Percentiles rank a stretch among this genome's conserved stretches.
Conservation (phyloP, 2,329 filamentous ascomycete genomes). For the Trichophyton rubrum region DNA sequence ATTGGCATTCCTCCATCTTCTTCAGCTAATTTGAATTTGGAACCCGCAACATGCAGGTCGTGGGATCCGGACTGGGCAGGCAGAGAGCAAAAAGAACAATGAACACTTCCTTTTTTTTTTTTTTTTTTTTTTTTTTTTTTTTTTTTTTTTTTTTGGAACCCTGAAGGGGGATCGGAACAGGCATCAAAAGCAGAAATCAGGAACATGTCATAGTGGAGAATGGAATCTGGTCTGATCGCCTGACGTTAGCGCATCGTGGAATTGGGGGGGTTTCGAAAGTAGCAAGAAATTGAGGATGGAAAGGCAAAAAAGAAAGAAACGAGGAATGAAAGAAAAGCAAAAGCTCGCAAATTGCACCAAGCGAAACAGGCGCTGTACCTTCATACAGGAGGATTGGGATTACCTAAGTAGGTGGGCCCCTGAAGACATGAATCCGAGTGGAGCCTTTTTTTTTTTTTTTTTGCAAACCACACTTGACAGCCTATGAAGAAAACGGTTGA, state of each 20-base stretch:
- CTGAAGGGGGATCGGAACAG: conserved; percentile 11
- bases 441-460: neutral
- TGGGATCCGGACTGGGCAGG: neutral
- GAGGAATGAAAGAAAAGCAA: neutral
- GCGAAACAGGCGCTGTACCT: conserved; percentile 8
- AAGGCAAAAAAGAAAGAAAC: neutral
- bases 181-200: conserved; percentile 11
- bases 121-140: too few species aligned
- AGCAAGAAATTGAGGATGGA: neutral
- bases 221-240: conserved; percentile 9
- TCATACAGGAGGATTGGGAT: conserved; percentile 4
- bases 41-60: neutral
- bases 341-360: conserved; percentile 2
- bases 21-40: neutral
- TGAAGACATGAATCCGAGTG: neutral
- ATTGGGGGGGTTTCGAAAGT: conserved; percentile 2
- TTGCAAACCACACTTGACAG: neutral
- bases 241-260: conserved; percentile 8
- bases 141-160: neutral
- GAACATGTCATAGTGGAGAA: conserved; percentile 11
- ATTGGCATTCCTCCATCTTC: neutral
- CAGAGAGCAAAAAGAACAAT: neutral
- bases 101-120: too few species aligned
- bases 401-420: neutral
- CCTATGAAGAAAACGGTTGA: neutral